Percentiles rank a stretch among this genome's conserved stretches.
phyloP scores from a whole-genome alignment of 176 grass and related monocot species.

The Thalia dealbata region DNA sequence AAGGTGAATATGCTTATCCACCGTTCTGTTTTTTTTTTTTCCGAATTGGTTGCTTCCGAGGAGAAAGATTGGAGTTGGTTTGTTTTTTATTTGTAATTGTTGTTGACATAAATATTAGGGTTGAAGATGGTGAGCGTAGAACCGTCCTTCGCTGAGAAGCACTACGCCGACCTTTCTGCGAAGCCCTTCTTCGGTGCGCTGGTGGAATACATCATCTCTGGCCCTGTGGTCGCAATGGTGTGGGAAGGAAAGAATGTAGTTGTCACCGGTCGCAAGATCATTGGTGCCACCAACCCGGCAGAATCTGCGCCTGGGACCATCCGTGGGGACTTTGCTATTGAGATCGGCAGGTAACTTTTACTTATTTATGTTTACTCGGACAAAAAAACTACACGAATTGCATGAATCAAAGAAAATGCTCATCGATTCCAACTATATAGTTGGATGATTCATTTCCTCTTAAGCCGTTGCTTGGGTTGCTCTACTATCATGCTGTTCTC shows the following conservation, averaged over 20 bases:
- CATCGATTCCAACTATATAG: neutral
- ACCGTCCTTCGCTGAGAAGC: constrained; percentile 87
- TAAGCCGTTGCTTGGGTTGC: neutral
- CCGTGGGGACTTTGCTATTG: constrained; percentile 73
- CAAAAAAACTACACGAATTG: neutral
- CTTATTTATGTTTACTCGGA: neutral
- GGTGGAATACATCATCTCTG: constrained; percentile 93
- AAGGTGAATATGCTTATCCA: constrained; percentile 30
- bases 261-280: constrained; percentile 70
- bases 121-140: constrained; percentile 82
- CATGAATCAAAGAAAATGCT: neutral
- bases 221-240: constrained; percentile 94
- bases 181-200: constrained; percentile 84
- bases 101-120: constrained; percentile 24
- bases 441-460: neutral
- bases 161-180: constrained; percentile 81
- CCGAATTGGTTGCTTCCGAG: neutral
- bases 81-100: constrained; percentile 11
- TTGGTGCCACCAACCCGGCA: constrained; percentile 78
- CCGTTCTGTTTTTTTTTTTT: neutral
- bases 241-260: constrained; percentile 96
- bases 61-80: neutral
- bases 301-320: constrained; percentile 74
- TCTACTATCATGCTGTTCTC: neutral
- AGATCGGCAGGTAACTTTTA: constrained; percentile 75